Evolutionary conservation across 495 filamentous ascomycete species (phyloP), one percentile per base, ranked within the genome.

Genomic region (Melanomma pulvis-pyrius): DNA sequence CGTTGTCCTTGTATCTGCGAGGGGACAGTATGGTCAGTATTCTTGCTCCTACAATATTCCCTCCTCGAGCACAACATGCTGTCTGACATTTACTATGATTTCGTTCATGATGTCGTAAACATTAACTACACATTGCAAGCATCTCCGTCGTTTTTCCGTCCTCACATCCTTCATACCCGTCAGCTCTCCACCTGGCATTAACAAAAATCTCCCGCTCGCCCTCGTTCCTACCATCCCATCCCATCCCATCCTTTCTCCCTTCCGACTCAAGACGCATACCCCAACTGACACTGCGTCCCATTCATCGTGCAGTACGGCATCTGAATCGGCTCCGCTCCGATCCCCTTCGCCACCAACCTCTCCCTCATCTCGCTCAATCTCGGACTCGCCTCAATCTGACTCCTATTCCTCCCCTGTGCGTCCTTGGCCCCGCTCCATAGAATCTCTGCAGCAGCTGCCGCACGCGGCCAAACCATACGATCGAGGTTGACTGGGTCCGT

Each of bases 351-450:
- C 25, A 93, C 82, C 76, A 93, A 73, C 47, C 90, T 79, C 80
- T 92, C 90, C 56, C 91, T 81, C 77, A 89, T 82, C 76, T 91
- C 88, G 24, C 79, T 81, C 70, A 93, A 74, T 54, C 91, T 79
- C 32, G 85, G 87, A 58, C 78, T 80, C 6, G 87, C 89, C 57
- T 85, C 82, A 15, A 87, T 66, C 75, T 89, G 87, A 49, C 82
- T 88, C 57, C 88, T 79, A 73, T 89, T 90, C 60, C 81, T 71
- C 4, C 89, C 88, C 17, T 75, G 59, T 0, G 79, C 82, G 69
- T 90, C 86, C 48, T 79, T 77, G 19, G 85, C 75, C 13, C 89
- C 90, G 30, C 82, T 86, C 91, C 90, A 93, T 29, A 92, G 79
- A 9, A 91, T 87, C 76, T 93, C 90, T 44, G 80, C 90, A 0